Base-by-base conservation (phyloP, 2,329 filamentous ascomycete genomes). In the Cryoendolithus antarcticus region DNA sequence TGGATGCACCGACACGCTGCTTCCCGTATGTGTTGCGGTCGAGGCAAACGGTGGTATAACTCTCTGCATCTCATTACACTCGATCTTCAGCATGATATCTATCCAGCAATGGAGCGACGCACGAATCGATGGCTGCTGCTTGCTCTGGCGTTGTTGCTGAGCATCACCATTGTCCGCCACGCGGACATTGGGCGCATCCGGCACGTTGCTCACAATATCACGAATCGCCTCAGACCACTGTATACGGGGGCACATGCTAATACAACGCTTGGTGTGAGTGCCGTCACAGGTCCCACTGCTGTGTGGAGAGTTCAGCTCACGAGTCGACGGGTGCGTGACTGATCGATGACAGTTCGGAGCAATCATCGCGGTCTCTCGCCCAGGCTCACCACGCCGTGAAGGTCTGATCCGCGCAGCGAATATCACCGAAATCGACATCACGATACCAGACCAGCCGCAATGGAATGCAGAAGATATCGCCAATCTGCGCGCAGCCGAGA, bases 361-460 rank as follows among this genome's bases (percentile, higher is more conserved):
- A n/a, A 50, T 65, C 30, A 39, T 61, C 15, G 61, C 59, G n/a
- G 60, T 65, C 11, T 63, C 61, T 2, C 53, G 55, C 34, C 35
- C 49, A 7, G 45, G 40, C 19, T 64, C 61, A 2, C 53, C 57
- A 6, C 53, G 62, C 7, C 54, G 53, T 21, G 46, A 56, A 13
- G 46, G 49, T 12, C 54, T 65, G 6, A 39, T 63, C n/a, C 55
- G 58, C 42, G 60, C 62, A 9, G 58, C 61, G 15, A 59, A 63
- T 37, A 48, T 64, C 32, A 63, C 62, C 15, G 53, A 51, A 4
- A 40, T 65, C 40, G 53, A 60, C 13, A 55, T 65, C 36, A 51
- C 48, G 7, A 59, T 65, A 13, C 62, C 62, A 2, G 37, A 46
- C 2, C 61, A 64, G 37, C 58, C 61, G 21, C 32, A 35, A 6